Conservation (phyloP, 768 basidiomycete species). For the Clathrus columnatus region DNA sequence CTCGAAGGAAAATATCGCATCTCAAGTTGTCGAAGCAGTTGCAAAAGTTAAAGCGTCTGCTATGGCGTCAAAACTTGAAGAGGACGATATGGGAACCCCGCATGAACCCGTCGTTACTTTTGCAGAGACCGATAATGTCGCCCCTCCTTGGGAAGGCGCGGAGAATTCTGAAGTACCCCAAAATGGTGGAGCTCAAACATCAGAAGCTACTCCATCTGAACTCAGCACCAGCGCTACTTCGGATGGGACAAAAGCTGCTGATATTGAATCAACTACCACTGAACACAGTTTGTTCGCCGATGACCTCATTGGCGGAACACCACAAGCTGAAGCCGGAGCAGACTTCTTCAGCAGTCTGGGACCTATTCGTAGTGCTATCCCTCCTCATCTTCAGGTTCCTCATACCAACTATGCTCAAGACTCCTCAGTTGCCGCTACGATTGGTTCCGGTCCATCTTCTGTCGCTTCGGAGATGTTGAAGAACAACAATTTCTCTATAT, state of each 20-base stretch:
- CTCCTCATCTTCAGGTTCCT: constrained; percentile 50
- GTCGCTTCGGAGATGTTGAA: constrained; percentile 60
- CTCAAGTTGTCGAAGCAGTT: constrained; percentile 74
- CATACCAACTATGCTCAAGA: constrained; percentile 74
- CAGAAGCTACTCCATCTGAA: constrained; percentile 68
- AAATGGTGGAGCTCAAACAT: constrained; percentile 23
- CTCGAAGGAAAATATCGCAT: constrained; percentile 77
- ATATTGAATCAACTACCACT: constrained; percentile 67
- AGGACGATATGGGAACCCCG: constrained; percentile 33
- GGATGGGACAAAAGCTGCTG: constrained; percentile 48
- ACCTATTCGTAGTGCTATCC: constrained; percentile 29
- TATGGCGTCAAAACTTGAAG: constrained; percentile 29
- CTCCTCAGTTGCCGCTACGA: constrained; percentile 90
- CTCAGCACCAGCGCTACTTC: constrained; percentile 56
- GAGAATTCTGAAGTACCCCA: constrained; percentile 36
- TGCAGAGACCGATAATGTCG: constrained; percentile 57
- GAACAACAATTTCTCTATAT: constrained; percentile 83
- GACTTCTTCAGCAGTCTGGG: constrained; percentile 89
- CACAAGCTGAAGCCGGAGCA: constrained; percentile 53
- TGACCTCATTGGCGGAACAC: constrained; percentile 53
- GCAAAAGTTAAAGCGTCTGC: constrained; percentile 53
- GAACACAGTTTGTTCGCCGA: constrained; percentile 86
- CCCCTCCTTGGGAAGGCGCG: constrained; percentile 25
- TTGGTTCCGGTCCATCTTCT: constrained; percentile 85
- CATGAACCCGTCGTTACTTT: constrained; percentile 80